Evolutionary conservation across 2,329 filamentous ascomycete genomes (phyloP), one percentile per base, ranked within the genome.

Genomic region (Lithohypha guttulata): DNA sequence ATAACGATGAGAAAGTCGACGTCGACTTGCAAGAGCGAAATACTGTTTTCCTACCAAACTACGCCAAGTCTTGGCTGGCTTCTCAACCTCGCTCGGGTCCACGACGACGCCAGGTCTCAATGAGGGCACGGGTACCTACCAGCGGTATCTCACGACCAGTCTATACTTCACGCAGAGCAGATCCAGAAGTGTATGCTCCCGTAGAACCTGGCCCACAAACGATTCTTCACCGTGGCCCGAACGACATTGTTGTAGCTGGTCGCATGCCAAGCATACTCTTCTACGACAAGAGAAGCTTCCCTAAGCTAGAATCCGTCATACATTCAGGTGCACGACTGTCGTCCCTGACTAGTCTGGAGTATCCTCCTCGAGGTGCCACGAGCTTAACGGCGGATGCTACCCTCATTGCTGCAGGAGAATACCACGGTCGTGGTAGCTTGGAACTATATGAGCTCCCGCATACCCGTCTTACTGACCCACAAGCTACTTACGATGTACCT

Each of bases 261-360:
- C 76, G 89, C 11, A 95, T 95, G 56, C 82, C 86, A 3, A 87
- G 78, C 52, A 84, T 95, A 41, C 66, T 95, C 3, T 81, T 85
- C 55, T 96, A 94, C 60, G 86, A 95, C 55, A 75, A 86, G 3
- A 79, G 89, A 30, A 84, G 75, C 59, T 93, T 95, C 53, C 84
- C 85, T 0, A 73, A 74, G 11, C 71, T 94, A 6, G 73, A 77
- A 43, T 79, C 77, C 4, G 84, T 84, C 1, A 78, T 94, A 7
- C 78, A 93, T 59, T 93, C 85, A 0, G 87, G 87, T 2, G 84
- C 83, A 0, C 70, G 81, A 4, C 70, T 95, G 8, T 77, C 77
- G 1, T 63, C 87, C 7, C 81, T 63, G 25, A 53, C 57, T 3
- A 42, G 81, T 0, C 75, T 77, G 46, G 74, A 79, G 0, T 80